These are phyloP conservation scores for Neofusicoccum cordaticola DNA, from an alignment of 2,329 filamentous ascomycete genomes.

Conservation along the genomic window DNA sequence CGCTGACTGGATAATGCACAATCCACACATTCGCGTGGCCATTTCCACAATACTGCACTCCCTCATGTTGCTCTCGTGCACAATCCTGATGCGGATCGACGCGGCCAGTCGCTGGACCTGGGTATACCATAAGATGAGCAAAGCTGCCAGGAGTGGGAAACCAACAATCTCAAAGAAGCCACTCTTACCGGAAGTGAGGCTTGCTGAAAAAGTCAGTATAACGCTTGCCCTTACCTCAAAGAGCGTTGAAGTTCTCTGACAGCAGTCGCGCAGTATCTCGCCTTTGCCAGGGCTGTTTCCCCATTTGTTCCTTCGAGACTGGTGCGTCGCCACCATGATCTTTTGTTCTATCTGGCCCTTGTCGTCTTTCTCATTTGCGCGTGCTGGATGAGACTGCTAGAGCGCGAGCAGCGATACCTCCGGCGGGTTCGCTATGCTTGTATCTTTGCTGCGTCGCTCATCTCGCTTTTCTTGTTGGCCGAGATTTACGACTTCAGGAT, in stretches of 20 bases:
- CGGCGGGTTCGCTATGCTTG: not conserved
- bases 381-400: not conserved
- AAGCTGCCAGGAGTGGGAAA: too few relatives aligned
- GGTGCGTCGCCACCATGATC: not conserved
- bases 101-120: not conserved
- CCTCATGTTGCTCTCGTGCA: not conserved
- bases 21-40: too few relatives aligned
- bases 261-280: not conserved
- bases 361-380: not conserved
- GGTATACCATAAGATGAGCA: not conserved
- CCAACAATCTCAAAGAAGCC: not conserved
- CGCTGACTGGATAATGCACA: too few relatives aligned
- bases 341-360: not conserved
- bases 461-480: not conserved
- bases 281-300: not conserved
- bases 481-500: not conserved
- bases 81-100: not conserved
- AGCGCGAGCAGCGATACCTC: not conserved
- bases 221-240: not conserved
- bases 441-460: not conserved
- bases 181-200: not conserved
- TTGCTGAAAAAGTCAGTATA: too few relatives aligned
- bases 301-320: not conserved
- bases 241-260: too few relatives aligned
- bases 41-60: not conserved